These are phyloP conservation scores for Limnomonas spitsbergensis DNA, from an alignment of 139 green algal species.

Conservation along the genomic window DNA sequence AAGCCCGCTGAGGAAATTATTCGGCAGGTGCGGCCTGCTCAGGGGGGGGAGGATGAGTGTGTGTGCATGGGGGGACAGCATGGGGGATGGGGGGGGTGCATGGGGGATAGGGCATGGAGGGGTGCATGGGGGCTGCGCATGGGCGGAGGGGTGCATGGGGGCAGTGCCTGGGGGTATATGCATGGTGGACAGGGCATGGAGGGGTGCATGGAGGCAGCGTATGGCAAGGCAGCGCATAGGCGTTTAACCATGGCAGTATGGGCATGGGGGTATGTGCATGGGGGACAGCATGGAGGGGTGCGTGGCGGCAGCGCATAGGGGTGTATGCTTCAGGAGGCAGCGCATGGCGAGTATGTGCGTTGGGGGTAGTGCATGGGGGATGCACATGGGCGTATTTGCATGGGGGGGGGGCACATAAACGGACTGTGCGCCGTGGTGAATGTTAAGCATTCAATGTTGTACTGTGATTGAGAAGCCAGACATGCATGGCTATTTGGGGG, in stretches of 20 bases:
- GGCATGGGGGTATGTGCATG: neutral
- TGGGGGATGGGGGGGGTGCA: neutral
- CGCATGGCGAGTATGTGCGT: no score
- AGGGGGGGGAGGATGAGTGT: neutral
- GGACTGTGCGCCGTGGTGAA: no score
- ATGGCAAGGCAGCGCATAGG: neutral
- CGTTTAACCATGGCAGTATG: neutral
- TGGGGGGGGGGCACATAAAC: no score
- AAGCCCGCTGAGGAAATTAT: slow-evolving; percentile 26
- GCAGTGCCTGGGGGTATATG: no score
- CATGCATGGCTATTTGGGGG: no score
- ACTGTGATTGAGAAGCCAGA: no score
- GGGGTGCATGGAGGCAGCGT: neutral
- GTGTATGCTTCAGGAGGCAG: neutral
- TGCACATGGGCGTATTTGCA: no score
- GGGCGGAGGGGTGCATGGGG: neutral
- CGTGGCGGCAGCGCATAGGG: neutral
- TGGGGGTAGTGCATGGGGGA: no score
- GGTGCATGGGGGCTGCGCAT: neutral
- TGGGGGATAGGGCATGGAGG: neutral
- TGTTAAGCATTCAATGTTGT: no score
- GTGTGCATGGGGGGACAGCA: neutral
- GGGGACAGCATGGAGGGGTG: neutral
- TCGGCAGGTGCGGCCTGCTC: neutral
- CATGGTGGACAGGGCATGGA: neutral